A percentile compares a stretch with the other conserved stretches of the same genome.
Conservation (phyloP, 768 basidiomycete genomes). For the Postia placenta region DNA sequence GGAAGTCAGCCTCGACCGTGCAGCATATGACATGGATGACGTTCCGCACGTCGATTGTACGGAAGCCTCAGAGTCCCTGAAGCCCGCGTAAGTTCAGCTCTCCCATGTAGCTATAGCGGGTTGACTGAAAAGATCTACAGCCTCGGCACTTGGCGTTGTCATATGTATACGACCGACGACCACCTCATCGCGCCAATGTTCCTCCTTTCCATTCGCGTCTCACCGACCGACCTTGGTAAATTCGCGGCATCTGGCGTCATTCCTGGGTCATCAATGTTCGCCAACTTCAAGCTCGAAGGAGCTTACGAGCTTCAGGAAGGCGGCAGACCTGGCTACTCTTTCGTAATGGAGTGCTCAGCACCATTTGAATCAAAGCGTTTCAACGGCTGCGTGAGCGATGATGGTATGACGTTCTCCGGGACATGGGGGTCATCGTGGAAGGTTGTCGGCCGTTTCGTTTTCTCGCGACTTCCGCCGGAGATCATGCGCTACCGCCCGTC, state of each 20-base stretch:
- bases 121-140: not conserved
- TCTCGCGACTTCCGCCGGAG: conserved; percentile 22
- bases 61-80: too few relatives aligned
- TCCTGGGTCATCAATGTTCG: conserved; percentile 5
- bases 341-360: conserved; percentile 18
- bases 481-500: conserved; percentile 24
- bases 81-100: not conserved
- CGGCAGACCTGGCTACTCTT: conserved; percentile 9
- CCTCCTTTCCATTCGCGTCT: conserved; percentile 5
- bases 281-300: conserved; percentile 16
- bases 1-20: not conserved
- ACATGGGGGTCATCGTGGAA: conserved; percentile 20
- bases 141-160: not conserved
- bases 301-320: conserved; percentile 10
- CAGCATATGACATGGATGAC: not conserved
- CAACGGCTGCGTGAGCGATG: conserved; percentile 15
- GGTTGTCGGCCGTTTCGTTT: conserved; percentile 18
- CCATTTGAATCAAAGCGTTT: conserved; percentile 20
- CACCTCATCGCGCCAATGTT: not conserved
- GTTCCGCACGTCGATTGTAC: too few relatives aligned
- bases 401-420: conserved; percentile 19
- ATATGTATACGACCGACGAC: not conserved
- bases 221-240: conserved; percentile 6
- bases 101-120: not conserved
- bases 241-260: conserved; percentile 12